A percentile compares a stretch with the other conserved stretches of the same genome.
Conservation (phyloP, 805 yeast genomes). For the Candida corydali region DNA sequence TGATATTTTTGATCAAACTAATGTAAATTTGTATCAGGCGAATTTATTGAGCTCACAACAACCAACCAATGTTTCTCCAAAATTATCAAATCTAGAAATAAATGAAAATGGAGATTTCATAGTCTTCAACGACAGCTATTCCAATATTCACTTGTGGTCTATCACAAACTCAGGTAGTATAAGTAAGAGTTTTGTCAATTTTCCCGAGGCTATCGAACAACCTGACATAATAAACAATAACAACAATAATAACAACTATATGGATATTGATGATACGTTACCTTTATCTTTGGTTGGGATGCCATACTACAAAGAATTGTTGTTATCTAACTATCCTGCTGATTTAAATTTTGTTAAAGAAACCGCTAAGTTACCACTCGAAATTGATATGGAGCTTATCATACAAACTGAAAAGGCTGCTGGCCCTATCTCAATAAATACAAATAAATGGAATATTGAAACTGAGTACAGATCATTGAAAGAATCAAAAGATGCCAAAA, state of each 20-base stretch:
- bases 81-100: slow-evolving; percentile 48
- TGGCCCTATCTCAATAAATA: slow-evolving; percentile 41
- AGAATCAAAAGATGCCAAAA: slow-evolving; percentile 12
- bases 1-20: slow-evolving; percentile 77
- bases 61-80: slow-evolving; percentile 11
- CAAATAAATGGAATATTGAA: slow-evolving; percentile 52
- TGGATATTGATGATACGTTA: slow-evolving; percentile 37
- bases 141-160: slow-evolving; percentile 67
- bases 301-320: slow-evolving; percentile 76
- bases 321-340: slow-evolving; percentile 78
- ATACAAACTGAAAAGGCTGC: slow-evolving; percentile 19
- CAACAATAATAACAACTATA: slow-evolving; percentile 9
- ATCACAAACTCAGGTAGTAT: slow-evolving; percentile 25
- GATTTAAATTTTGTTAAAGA: slow-evolving; percentile 57
- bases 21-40: slow-evolving; percentile 61
- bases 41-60: slow-evolving; percentile 33
- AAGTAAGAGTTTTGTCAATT: slow-evolving; percentile 31
- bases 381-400: slow-evolving; percentile 45
- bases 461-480: slow-evolving; percentile 45
- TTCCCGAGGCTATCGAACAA: slow-evolving; percentile 45
- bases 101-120: slow-evolving; percentile 75
- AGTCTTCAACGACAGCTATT: slow-evolving; percentile 61
- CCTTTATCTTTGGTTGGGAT: slow-evolving; percentile 76
- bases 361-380: slow-evolving; percentile 55
- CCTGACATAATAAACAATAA: slow-evolving; percentile 40